A percentile compares a stretch with the other conserved stretches of the same genome.
Conservation (phyloP, 2,329 filamentous ascomycete genomes). For the Xylariaceae sp. region DNA sequence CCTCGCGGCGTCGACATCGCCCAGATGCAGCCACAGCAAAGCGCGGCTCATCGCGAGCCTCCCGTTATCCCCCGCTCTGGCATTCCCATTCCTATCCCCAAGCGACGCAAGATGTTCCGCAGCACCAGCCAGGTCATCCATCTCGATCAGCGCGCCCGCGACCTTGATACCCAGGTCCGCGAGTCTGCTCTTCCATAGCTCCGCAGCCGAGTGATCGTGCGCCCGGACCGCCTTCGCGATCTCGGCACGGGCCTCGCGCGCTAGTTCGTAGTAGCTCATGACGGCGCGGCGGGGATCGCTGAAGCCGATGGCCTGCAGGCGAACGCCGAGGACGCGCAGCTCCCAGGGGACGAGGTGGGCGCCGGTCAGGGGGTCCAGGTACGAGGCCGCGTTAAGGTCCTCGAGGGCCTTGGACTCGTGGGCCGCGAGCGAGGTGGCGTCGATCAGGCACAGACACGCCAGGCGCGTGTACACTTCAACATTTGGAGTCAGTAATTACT, state of each 20-base stretch:
- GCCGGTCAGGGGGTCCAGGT: slow-evolving; percentile 55
- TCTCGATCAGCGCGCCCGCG: slow-evolving; percentile 72
- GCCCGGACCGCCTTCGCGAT: slow-evolving; percentile 50
- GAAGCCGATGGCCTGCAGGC: slow-evolving; percentile 84
- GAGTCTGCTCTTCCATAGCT: slow-evolving; percentile 72
- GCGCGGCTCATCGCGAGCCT: slow-evolving; percentile 55
- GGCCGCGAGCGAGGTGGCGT: slow-evolving; percentile 68
- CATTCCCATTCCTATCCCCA: slow-evolving; percentile 40
- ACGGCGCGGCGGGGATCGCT: slow-evolving; percentile 82
- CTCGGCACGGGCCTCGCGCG: slow-evolving; percentile 70
- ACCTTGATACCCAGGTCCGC: slow-evolving; percentile 73
- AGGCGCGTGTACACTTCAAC: slow-evolving; percentile 85
- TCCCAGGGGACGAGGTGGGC: slow-evolving; percentile 82
- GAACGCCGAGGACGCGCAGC: slow-evolving; percentile 78
- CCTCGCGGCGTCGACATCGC: slow-evolving; percentile 72
- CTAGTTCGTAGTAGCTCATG: slow-evolving; percentile 89
- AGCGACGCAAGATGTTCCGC: slow-evolving; percentile 70
- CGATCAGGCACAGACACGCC: slow-evolving; percentile 78
- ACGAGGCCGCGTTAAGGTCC: slow-evolving; percentile 62
- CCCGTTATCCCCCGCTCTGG: slow-evolving; percentile 36
- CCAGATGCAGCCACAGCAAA: slow-evolving; percentile 76
- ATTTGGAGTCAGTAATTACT: too few relatives aligned
- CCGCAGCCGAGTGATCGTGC: slow-evolving; percentile 57
- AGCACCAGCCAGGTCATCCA: slow-evolving; percentile 85
- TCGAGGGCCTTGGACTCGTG: slow-evolving; percentile 68